A percentile compares a stretch with the other conserved stretches of the same genome.
phyloP scores from a whole-genome alignment of 768 basidiomycete species.

The Suillus placidus region DNA sequence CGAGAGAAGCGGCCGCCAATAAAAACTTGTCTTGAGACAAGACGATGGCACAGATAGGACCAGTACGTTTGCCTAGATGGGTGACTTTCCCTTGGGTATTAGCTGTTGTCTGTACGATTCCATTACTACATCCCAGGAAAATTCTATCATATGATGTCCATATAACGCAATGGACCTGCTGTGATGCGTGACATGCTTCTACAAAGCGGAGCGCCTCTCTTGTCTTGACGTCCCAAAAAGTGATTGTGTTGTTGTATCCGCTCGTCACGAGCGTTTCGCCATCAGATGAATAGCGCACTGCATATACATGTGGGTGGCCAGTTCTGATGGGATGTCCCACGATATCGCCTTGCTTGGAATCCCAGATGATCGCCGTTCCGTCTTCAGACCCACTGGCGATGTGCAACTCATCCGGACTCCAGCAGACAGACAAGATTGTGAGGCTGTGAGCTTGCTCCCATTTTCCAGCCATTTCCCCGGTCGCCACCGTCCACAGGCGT shows the following conservation, averaged over 20 bases:
- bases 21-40: neutral
- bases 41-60: neutral
- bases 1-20: neutral
- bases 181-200: neutral
- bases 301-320: neutral
- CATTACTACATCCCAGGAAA: slow-evolving; percentile 1
- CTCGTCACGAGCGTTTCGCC: neutral
- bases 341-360: neutral
- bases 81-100: neutral
- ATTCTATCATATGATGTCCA: neutral
- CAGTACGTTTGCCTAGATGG: neutral
- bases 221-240: neutral
- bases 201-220: neutral
- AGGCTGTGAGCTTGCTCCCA: neutral
- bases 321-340: neutral
- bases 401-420: neutral
- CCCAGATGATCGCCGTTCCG: slow-evolving; percentile 2
- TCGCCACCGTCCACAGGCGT: neutral
- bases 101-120: neutral
- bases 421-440: neutral
- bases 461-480: neutral
- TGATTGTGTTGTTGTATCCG: neutral
- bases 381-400: slow-evolving; percentile 4
- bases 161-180: neutral
- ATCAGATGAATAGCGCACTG: neutral